These are phyloP conservation scores for Rhodotorula paludigena DNA, from an alignment of 768 basidiomycete genomes.

Conservation along the genomic window DNA sequence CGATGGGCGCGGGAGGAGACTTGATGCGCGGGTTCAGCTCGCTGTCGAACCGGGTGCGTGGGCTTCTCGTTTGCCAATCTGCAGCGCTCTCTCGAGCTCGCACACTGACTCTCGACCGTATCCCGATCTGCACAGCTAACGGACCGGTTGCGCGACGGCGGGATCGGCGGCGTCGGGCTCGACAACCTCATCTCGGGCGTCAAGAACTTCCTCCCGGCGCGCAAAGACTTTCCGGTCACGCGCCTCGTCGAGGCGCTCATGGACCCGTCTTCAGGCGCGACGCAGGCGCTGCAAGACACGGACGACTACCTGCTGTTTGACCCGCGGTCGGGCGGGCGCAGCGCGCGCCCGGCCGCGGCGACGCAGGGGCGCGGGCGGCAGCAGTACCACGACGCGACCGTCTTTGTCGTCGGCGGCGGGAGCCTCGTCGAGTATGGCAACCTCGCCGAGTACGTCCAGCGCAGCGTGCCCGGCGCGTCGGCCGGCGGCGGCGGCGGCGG, in stretches of 20 bases:
- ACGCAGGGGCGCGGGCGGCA: conserved; percentile 56
- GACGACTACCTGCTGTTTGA: conserved; percentile 94
- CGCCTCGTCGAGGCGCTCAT: conserved; percentile 91
- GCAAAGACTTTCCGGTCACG: conserved; percentile 86
- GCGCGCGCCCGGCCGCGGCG: conserved; percentile 47
- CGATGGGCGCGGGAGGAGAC: conserved; percentile 62
- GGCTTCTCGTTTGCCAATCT: conserved; percentile 18
- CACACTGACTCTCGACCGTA: no score
- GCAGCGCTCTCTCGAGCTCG: neutral
- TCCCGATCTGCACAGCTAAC: no score
- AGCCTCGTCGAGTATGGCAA: conserved; percentile 98
- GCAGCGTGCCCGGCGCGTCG: conserved; percentile 26
- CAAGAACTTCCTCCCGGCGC: conserved; percentile 92
- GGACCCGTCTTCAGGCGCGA: conserved; percentile 91
- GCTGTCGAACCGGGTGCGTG: conserved; percentile 77
- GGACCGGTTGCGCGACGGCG: conserved; percentile 86
- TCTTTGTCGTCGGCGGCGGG: conserved; percentile 94
- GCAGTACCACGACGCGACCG: conserved; percentile 75
- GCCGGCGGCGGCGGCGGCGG: neutral
- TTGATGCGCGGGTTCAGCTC: conserved; percentile 91
- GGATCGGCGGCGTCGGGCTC: conserved; percentile 57
- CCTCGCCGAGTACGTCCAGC: conserved; percentile 79
- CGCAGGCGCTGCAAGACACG: conserved; percentile 89
- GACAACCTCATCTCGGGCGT: conserved; percentile 96
- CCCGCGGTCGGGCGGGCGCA: conserved; percentile 65